phyloP scores from a whole-genome alignment of 371 early-diverging fungal species.

The Mortierella sp. region DNA sequence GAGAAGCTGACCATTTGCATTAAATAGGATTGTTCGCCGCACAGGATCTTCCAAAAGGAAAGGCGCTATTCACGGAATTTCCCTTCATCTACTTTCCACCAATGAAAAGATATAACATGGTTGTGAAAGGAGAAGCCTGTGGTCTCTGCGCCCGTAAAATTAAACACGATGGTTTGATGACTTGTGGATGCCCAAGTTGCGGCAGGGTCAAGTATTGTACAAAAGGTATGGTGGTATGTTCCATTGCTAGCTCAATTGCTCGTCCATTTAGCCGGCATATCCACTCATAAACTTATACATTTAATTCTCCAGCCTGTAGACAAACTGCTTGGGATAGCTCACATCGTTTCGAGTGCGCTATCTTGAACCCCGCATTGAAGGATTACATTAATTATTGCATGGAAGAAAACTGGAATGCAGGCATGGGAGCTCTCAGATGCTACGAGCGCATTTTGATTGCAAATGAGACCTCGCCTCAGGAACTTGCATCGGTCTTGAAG shows the following conservation, averaged over 20 bases:
- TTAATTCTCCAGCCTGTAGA: constrained; percentile 57
- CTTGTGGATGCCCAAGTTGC: constrained; percentile 65
- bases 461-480: constrained; percentile 63
- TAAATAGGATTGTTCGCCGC: constrained; percentile 68
- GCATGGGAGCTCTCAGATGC: constrained; percentile 70
- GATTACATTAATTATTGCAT: constrained; percentile 65
- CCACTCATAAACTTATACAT: not conserved
- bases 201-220: constrained; percentile 66
- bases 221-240: constrained; percentile 38
- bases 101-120: constrained; percentile 67
- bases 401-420: constrained; percentile 67
- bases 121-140: constrained; percentile 67
- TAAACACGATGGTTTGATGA: constrained; percentile 51
- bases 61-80: constrained; percentile 68
- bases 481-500: constrained; percentile 62
- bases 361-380: constrained; percentile 61
- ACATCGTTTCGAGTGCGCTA: constrained; percentile 68
- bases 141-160: constrained; percentile 71
- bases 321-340: constrained; percentile 67
- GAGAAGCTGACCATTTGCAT: not conserved
- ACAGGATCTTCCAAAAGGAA: constrained; percentile 66
- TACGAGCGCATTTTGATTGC: constrained; percentile 70
- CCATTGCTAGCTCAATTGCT: not conserved
- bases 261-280: not conserved
- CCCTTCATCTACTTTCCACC: constrained; percentile 76